Evolutionary conservation across 2,329 filamentous ascomycete genomes (phyloP).

Genomic region (Dactylellina cionopaga): DNA sequence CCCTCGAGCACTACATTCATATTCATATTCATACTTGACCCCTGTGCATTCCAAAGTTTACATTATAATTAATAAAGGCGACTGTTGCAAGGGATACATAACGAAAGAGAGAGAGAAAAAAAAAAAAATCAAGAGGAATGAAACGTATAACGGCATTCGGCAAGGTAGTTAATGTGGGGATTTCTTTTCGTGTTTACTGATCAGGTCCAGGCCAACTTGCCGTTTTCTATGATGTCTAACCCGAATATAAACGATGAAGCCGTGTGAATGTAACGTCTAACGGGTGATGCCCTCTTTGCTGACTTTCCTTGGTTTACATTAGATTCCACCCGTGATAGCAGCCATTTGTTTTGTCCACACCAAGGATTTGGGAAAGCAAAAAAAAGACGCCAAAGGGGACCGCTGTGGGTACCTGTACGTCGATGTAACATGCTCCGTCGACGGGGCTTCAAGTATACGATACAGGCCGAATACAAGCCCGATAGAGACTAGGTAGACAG

Average conservation of each 20-base stretch:
- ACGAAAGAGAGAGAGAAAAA: background rate
- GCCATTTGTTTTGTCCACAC: conserved; percentile 10
- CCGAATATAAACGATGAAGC: background rate
- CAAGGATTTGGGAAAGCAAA: background rate
- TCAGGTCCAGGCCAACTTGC: background rate
- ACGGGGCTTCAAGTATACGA: background rate
- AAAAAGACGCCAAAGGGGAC: background rate
- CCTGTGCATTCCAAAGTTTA: too few species aligned
- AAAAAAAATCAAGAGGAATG: background rate
- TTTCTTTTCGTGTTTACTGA: background rate
- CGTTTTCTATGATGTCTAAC: background rate
- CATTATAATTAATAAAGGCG: too few species aligned
- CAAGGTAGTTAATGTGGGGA: conserved; percentile 8
- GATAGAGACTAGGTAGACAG: background rate
- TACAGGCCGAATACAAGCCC: too few species aligned
- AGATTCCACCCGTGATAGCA: conserved; percentile 17
- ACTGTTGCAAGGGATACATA: background rate
- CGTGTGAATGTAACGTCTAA: background rate
- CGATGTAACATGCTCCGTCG: background rate
- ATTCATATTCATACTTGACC: too few species aligned
- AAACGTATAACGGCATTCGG: background rate
- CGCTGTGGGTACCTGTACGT: conserved; percentile 5
- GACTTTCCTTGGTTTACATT: background rate
- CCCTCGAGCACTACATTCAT: background rate
- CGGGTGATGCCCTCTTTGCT: background rate